Conservation (phyloP, 192 early-diverging fungal genomes). For the Coemansia sp. region DNA sequence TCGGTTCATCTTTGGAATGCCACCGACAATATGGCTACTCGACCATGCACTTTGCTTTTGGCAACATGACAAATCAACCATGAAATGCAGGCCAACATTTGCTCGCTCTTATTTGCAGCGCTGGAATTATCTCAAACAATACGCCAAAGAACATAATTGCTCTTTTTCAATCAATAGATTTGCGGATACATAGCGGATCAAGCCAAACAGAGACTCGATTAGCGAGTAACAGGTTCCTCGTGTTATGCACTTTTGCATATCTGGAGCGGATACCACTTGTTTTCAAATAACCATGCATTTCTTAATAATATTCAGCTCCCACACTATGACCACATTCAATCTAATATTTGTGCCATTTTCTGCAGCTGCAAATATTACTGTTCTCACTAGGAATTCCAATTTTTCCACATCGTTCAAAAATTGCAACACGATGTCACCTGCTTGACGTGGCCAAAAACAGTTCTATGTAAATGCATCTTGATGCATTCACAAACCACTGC, state of each 20-base stretch:
- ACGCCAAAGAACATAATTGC: not conserved
- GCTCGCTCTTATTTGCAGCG: not conserved
- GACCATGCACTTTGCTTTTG: not conserved
- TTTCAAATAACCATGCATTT: not conserved
- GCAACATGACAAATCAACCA: not conserved
- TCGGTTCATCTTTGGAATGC: not conserved
- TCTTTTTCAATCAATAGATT: not conserved
- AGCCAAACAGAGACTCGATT: not conserved
- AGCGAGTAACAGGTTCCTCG: not conserved
- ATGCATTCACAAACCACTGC: slow-evolving; percentile 1
- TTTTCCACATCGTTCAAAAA: not conserved
- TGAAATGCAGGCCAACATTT: not conserved
- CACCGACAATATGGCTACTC: not conserved
- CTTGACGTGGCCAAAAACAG: not conserved
- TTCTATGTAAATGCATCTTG: not conserved
- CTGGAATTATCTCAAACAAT: slow-evolving; percentile 15
- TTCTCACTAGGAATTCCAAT: not conserved
- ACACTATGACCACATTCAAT: not conserved
- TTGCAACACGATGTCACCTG: not conserved
- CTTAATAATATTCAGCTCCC: not conserved
- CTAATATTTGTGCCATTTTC: not conserved
- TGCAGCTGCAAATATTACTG: not conserved
- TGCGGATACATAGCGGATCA: not conserved
- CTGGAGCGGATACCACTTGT: not conserved
- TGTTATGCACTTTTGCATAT: not conserved